phyloP scores from a whole-genome alignment of 169 alveolate species.

The Cyclospora cayetanensis region DNA sequence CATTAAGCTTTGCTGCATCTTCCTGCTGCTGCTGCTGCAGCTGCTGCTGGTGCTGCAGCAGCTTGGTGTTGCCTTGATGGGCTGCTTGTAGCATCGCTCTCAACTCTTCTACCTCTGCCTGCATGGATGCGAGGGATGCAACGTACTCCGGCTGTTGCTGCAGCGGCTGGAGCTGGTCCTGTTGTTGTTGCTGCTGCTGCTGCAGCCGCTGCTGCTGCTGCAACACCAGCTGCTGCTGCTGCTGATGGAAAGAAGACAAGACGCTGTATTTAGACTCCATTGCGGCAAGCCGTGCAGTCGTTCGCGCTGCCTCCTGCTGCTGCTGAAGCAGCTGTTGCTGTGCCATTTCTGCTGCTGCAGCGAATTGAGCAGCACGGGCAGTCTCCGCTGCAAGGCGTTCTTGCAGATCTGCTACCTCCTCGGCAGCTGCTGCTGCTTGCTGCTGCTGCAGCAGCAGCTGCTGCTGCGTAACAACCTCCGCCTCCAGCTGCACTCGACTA shows the following conservation, averaged over 20 bases:
- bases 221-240: slow-evolving; percentile 32
- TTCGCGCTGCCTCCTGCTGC: slow-evolving; percentile 56
- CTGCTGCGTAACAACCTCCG: slow-evolving; percentile 42
- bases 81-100: slow-evolving; percentile 26
- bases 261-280: background rate
- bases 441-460: slow-evolving; percentile 66
- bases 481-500: slow-evolving; percentile 49
- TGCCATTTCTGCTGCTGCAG: slow-evolving; percentile 12
- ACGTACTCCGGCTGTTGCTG: slow-evolving; percentile 42
- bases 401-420: background rate
- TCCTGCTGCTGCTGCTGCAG: slow-evolving; percentile 63
- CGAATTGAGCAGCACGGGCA: slow-evolving; percentile 13
- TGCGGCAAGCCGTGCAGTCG: slow-evolving; percentile 32
- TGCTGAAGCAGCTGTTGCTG: slow-evolving; percentile 63
- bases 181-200: background rate
- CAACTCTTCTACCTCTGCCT: slow-evolving; percentile 12
- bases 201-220: slow-evolving; percentile 30
- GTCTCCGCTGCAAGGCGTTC: slow-evolving; percentile 42
- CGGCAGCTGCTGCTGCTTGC: slow-evolving; percentile 62
- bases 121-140: slow-evolving; percentile 42
- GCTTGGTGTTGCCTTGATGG: slow-evolving; percentile 17
- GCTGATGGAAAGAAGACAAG: slow-evolving; percentile 37
- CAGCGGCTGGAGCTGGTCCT: too few species aligned
- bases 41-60: slow-evolving; percentile 62
- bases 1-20: slow-evolving; percentile 37